Percentiles rank a stretch among this genome's conserved stretches.
Conservation (phyloP, 2,329 filamentous ascomycete species). For the Penicillium glabrum region DNA sequence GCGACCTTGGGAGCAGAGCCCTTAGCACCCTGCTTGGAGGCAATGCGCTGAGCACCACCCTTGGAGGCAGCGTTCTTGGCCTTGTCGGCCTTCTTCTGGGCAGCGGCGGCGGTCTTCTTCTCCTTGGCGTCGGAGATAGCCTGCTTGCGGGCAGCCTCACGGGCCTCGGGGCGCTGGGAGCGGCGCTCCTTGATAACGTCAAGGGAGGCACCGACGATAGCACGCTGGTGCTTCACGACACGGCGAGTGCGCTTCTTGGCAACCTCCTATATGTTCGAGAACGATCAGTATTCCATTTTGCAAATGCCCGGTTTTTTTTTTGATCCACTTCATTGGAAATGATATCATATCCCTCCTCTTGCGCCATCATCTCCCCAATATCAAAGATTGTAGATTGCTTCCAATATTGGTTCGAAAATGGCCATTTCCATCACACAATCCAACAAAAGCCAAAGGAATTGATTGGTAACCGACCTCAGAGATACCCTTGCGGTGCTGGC, state of each 20-base stretch:
- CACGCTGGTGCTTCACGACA: constrained; percentile 97
- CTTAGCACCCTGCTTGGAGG: constrained; percentile 97
- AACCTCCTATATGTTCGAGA: constrained; percentile 72
- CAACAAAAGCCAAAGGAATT: constrained; percentile 22
- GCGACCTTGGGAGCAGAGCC: constrained; percentile 82
- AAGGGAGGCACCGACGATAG: constrained; percentile 97
- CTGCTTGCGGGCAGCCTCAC: constrained; percentile 80
- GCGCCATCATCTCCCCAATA: constrained; percentile 1
- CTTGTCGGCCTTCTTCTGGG: constrained; percentile 99
- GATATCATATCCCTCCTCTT: constrained; percentile 14
- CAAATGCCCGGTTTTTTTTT: background rate
- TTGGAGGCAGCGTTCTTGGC: constrained; percentile 84
- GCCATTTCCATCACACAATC: constrained; percentile 6
- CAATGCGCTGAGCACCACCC: constrained; percentile 76
- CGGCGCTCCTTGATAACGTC: constrained; percentile 99
- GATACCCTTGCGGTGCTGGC: constrained; percentile 99
- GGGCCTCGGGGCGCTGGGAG: constrained; percentile 89
- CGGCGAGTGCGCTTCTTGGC: constrained; percentile 99
- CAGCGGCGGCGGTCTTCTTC: constrained; percentile 86
- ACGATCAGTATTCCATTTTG: constrained; percentile 28
- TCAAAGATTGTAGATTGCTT: background rate
- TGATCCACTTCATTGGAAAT: constrained; percentile 4
- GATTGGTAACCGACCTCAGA: constrained; percentile 79
- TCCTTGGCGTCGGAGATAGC: constrained; percentile 99
- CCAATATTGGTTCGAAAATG: background rate